phyloP scores from a whole-genome alignment of 2,329 filamentous ascomycete genomes.

The Rutstroemia sp. region DNA sequence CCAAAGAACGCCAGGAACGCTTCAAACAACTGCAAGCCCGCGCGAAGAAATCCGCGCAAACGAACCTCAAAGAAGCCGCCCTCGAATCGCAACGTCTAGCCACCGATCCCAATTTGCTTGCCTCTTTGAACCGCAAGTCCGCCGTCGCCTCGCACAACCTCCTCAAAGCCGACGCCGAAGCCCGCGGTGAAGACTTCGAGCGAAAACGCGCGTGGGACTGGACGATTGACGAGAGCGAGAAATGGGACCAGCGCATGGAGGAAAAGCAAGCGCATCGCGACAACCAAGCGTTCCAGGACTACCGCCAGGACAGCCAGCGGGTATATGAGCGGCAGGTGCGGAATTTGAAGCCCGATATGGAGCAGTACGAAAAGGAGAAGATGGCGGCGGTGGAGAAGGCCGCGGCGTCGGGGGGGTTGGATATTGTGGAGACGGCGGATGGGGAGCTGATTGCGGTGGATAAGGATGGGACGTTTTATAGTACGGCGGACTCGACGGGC shows the following conservation, averaged over 20 bases:
- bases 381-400: slow-evolving; percentile 77
- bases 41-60: slow-evolving; percentile 62
- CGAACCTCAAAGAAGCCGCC: slow-evolving; percentile 77
- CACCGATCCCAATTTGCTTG: slow-evolving; percentile 69
- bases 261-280: slow-evolving; percentile 79
- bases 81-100: slow-evolving; percentile 74
- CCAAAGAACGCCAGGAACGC: slow-evolving; percentile 64
- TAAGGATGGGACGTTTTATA: slow-evolving; percentile 84
- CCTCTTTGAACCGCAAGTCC: slow-evolving; percentile 74
- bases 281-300: slow-evolving; percentile 85
- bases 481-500: slow-evolving; percentile 72
- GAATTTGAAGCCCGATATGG: slow-evolving; percentile 68
- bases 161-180: slow-evolving; percentile 83
- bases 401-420: slow-evolving; percentile 74
- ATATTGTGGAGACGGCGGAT: slow-evolving; percentile 92
- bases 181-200: slow-evolving; percentile 85
- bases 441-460: slow-evolving; percentile 93
- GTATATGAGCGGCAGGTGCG: slow-evolving; percentile 88
- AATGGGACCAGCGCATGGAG: slow-evolving; percentile 83
- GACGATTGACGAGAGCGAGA: slow-evolving; percentile 90
- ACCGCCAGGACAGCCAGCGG: slow-evolving; percentile 79
- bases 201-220: slow-evolving; percentile 98
- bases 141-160: slow-evolving; percentile 88
- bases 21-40: slow-evolving; percentile 85
- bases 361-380: slow-evolving; percentile 82